Evolutionary conservation across 352 stramenopile species (phyloP).

Genomic region (Phytophthora vignae): DNA sequence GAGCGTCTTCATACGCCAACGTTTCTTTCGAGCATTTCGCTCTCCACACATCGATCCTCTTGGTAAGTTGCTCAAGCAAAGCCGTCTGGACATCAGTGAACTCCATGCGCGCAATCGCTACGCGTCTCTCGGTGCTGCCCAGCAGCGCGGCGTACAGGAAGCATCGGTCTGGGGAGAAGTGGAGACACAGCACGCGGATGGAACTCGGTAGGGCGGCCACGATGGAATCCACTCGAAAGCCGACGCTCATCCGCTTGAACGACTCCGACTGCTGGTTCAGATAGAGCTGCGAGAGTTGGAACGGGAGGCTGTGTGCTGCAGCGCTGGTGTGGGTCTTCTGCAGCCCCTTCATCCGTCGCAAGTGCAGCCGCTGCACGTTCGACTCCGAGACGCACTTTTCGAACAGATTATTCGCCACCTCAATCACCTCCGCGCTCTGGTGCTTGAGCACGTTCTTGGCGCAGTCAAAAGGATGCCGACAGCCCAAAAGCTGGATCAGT

Average conservation of each 20-base stretch:
- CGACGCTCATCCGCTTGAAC: constrained; percentile 67
- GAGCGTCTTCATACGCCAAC: constrained; percentile 48
- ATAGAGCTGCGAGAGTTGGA: constrained; percentile 74
- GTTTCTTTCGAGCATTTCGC: constrained; percentile 44
- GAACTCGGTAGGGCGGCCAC: constrained; percentile 49
- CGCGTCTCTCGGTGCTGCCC: constrained; percentile 45
- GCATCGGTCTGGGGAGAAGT: constrained; percentile 73
- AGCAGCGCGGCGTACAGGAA: constrained; percentile 69
- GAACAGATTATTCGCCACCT: constrained; percentile 46
- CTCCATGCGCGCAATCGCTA: constrained; percentile 67
- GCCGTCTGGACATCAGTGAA: constrained; percentile 47
- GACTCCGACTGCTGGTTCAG: constrained; percentile 71
- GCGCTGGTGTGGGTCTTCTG: constrained; percentile 50
- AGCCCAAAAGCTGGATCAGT: constrained; percentile 65
- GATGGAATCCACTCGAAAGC: constrained; percentile 46
- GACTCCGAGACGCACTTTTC: constrained; percentile 44
- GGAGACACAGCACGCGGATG: constrained; percentile 57
- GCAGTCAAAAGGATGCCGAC: constrained; percentile 50
- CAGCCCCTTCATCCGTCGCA: constrained; percentile 50
- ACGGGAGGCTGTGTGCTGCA: constrained; percentile 56
- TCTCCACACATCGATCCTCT: constrained; percentile 52
- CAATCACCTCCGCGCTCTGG: constrained; percentile 55
- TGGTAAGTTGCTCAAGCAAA: constrained; percentile 37
- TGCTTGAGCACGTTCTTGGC: constrained; percentile 70
- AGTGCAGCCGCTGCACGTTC: constrained; percentile 61